Evolutionary conservation across 2,329 filamentous ascomycete species (phyloP).

Genomic region (Thyridium curvatum): DNA sequence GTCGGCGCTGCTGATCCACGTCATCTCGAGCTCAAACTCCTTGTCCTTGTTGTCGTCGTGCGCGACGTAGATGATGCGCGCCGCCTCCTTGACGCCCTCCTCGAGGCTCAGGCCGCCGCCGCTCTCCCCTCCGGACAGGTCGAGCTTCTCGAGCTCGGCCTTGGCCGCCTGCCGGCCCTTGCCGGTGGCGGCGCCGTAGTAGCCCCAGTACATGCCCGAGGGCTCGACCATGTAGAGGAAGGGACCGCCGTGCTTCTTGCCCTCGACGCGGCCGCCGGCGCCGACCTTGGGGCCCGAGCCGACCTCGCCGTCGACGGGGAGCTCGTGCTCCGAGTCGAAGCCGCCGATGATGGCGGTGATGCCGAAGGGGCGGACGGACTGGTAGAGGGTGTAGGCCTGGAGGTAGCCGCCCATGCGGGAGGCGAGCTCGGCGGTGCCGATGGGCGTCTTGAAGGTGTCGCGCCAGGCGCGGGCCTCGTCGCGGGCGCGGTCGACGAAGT

Average conservation of each 20-base stretch:
- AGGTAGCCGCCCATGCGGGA: conserved; percentile 93
- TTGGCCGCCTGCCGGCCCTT: conserved; percentile 97
- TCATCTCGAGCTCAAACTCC: conserved; percentile 99
- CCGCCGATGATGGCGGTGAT: conserved; percentile 92
- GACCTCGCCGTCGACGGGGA: conserved; percentile 84
- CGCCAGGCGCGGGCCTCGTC: conserved; percentile 92
- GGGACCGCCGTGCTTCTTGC: conserved; percentile 77
- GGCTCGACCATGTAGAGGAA: conserved; percentile 99
- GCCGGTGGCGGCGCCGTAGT: conserved; percentile 95
- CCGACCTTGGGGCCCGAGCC: conserved; percentile 73
- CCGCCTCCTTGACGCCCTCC: conserved; percentile 92
- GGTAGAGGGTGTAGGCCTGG: conserved; percentile 96
- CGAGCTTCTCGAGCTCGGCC: conserved; percentile 96
- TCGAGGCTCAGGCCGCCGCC: conserved; percentile 69
- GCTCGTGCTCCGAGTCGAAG: conserved; percentile 83
- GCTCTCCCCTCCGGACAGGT: conserved; percentile 69
- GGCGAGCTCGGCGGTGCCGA: conserved; percentile 81
- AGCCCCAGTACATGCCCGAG: conserved; percentile 95
- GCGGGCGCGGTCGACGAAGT: conserved; percentile 90
- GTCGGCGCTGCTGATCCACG: conserved; percentile 81
- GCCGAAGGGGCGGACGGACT: conserved; percentile 91
- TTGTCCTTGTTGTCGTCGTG: conserved; percentile 99
- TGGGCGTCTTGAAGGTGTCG: conserved; percentile 88
- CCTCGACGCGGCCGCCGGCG: conserved; percentile 72
- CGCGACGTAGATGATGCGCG: conserved; percentile 92